phyloP scores from a whole-genome alignment of 306 rosid species.

The Calophaca sinica region DNA sequence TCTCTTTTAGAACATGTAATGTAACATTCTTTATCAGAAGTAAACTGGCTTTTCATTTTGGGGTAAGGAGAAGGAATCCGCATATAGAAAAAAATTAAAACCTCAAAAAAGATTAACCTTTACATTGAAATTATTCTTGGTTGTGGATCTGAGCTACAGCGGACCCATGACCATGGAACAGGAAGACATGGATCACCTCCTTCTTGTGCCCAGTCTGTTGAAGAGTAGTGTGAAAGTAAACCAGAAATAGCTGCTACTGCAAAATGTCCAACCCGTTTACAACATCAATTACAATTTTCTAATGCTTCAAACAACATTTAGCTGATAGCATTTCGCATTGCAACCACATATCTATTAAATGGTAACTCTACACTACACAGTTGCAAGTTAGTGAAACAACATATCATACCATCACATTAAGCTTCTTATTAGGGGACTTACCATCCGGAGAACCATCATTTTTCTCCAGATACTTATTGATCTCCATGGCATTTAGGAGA shows the following conservation, averaged over 20 bases:
- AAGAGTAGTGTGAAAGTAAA: conserved; percentile 68
- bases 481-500: conserved; percentile 93
- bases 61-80: conserved; percentile 11
- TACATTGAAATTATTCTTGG: conserved; percentile 90
- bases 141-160: conserved; percentile 77
- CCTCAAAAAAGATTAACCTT: conserved; percentile 39
- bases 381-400: conserved; percentile 34
- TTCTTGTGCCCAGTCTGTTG: conserved; percentile 78
- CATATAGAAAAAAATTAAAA: conserved; percentile 24
- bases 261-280: conserved; percentile 44
- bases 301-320: conserved; percentile 27
- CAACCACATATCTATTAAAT: not conserved
- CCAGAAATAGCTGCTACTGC: conserved; percentile 66
- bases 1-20: conserved; percentile 11
- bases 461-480: conserved; percentile 81
- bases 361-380: not conserved
- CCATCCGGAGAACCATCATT: conserved; percentile 83
- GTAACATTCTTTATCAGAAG: conserved; percentile 25
- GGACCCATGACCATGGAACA: conserved; percentile 97
- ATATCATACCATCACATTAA: conserved; percentile 28
- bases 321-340: conserved; percentile 10
- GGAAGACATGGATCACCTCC: conserved; percentile 98
- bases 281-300: conserved; percentile 34
- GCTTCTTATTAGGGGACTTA: conserved; percentile 48
- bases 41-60: too few relatives aligned